Percentiles rank a stretch among this genome's conserved stretches.
Evolutionary conservation across 352 stramenopile genomes (phyloP).

Genomic region (Phytophthora colocasiae): DNA sequence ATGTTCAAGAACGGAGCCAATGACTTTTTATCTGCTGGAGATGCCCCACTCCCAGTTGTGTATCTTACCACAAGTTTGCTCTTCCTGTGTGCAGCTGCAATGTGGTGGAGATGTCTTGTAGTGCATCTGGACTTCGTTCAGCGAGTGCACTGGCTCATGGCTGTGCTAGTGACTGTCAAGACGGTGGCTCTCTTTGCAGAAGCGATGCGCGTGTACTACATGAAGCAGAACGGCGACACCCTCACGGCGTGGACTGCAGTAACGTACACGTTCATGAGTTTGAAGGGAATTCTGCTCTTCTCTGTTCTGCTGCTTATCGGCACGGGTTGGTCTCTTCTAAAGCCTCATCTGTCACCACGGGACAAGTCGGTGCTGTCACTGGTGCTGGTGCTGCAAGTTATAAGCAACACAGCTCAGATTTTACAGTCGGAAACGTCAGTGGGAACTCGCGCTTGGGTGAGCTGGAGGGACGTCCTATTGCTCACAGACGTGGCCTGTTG

Average conservation of each 20-base stretch:
- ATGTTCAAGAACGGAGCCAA: constrained; percentile 80
- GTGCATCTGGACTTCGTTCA: constrained; percentile 68
- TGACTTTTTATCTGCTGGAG: constrained; percentile 89
- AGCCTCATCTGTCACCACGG: constrained; percentile 93
- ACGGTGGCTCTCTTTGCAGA: constrained; percentile 94
- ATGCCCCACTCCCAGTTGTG: constrained; percentile 85
- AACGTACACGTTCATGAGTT: constrained; percentile 96
- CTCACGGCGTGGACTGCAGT: constrained; percentile 93
- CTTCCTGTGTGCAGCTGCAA: constrained; percentile 59
- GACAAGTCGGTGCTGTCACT: constrained; percentile 96
- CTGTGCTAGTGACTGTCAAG: constrained; percentile 94
- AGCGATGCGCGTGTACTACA: constrained; percentile 95
- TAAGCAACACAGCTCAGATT: constrained; percentile 96
- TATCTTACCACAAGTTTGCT: constrained; percentile 83
- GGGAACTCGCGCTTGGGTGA: constrained; percentile 73
- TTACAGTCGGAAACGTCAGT: constrained; percentile 84
- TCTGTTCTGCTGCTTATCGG: constrained; percentile 98
- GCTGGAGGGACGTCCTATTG: constrained; percentile 93
- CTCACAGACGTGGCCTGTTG: constrained; percentile 98
- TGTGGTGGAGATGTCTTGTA: constrained; percentile 79
- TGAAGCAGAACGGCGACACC: constrained; percentile 94
- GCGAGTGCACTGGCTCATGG: constrained; percentile 96
- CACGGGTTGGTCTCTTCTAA: constrained; percentile 97
- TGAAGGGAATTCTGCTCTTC: constrained; percentile 98
- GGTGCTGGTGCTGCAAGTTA: constrained; percentile 91